phyloP scores from a whole-genome alignment of 2,329 filamentous ascomycete genomes.

The Botrytis fragariae region DNA sequence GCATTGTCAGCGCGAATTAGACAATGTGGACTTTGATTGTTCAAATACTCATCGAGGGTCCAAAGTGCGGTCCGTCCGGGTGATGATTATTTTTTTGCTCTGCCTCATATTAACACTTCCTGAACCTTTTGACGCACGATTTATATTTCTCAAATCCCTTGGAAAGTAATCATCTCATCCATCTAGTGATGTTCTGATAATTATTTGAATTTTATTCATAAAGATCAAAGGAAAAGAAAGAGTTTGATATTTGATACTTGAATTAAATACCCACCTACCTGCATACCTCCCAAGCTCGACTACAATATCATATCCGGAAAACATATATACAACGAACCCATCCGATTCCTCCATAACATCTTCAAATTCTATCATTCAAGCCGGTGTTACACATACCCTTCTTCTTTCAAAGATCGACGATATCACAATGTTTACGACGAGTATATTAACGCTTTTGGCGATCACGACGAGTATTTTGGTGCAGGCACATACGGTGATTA shows the following conservation, averaged over 20 bases:
- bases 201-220: not conserved
- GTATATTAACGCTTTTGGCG: constrained; percentile 1
- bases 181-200: constrained; percentile 10
- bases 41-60: constrained; percentile 12
- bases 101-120: not conserved
- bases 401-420: not conserved
- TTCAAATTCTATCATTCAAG: not conserved
- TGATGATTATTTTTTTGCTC: not conserved
- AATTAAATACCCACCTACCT: not conserved
- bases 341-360: not conserved
- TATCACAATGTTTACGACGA: constrained; percentile 10
- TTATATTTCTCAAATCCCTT: not conserved
- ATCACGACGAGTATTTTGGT: constrained; percentile 27
- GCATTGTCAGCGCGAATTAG: constrained; percentile 12
- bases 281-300: not conserved
- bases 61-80: not conserved
- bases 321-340: not conserved
- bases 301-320: not conserved
- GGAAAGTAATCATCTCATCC: not conserved
- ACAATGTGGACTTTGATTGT: not conserved
- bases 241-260: not conserved
- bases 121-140: not conserved
- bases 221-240: not conserved
- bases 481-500: constrained; percentile 43
- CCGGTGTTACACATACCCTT: not conserved